A percentile compares a stretch with the other conserved stretches of the same genome.
These are phyloP conservation scores for Russula virescens DNA, from an alignment of 768 basidiomycete genomes.

Conservation along the genomic window DNA sequence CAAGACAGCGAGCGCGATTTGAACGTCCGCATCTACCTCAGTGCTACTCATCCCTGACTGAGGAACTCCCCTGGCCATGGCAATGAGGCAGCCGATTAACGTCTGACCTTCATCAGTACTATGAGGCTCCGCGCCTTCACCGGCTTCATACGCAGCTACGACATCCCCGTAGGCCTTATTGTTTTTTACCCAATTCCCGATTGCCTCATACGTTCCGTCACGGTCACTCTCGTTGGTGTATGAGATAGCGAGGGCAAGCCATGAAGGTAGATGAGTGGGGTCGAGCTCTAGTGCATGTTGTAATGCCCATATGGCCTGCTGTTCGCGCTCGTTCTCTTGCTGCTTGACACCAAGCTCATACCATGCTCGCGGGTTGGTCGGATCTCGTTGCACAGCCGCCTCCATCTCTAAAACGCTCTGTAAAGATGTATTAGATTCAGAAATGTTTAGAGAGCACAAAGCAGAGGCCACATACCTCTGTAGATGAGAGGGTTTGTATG, in stretches of 20 bases:
- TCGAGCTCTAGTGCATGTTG: conserved; percentile 76
- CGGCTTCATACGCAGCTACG: conserved; percentile 35
- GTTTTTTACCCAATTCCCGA: conserved; percentile 74
- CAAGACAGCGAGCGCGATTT: conserved; percentile 89
- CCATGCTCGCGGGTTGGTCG: conserved; percentile 71
- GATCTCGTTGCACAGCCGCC: conserved; percentile 78
- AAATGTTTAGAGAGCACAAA: neutral
- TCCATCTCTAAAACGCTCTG: conserved; percentile 88
- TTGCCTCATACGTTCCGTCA: conserved; percentile 65
- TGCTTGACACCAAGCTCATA: conserved; percentile 92
- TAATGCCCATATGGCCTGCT: conserved; percentile 82
- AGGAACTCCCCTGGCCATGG: conserved; percentile 61
- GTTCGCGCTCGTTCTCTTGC: conserved; percentile 96
- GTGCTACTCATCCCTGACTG: conserved; percentile 30
- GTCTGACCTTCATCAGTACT: conserved; percentile 39
- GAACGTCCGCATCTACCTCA: conserved; percentile 86
- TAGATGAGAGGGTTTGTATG: conserved; percentile 26
- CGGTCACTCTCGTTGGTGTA: conserved; percentile 86
- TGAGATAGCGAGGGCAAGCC: conserved; percentile 88
- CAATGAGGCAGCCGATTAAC: conserved; percentile 74
- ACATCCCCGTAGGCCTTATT: conserved; percentile 51
- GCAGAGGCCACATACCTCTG: conserved; percentile 36
- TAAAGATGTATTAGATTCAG: conserved; percentile 15
- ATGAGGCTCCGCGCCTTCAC: conserved; percentile 30
- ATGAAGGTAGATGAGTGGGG: conserved; percentile 66